These are phyloP conservation scores for Candida ipomoeae DNA, from an alignment of 805 yeast genomes.

Conservation along the genomic window DNA sequence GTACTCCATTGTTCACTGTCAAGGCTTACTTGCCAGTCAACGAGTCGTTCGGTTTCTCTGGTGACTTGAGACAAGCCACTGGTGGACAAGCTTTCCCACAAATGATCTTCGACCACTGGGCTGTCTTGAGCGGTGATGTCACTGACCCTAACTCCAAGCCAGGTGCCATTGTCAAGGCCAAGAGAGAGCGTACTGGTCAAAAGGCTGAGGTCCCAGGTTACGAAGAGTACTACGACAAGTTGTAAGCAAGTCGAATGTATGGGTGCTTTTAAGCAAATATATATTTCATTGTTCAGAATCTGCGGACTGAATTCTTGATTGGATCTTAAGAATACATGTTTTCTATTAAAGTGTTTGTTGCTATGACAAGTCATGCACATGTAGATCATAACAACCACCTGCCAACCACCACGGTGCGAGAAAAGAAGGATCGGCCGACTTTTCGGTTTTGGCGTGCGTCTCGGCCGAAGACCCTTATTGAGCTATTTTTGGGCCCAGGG, in stretches of 20 bases:
- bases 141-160: slow-evolving; percentile 71
- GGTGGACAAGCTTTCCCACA: slow-evolving; percentile 99
- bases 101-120: slow-evolving; percentile 99
- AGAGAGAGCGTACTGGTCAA: slow-evolving; percentile 95
- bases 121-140: slow-evolving; percentile 86
- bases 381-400: neutral
- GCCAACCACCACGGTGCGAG: neutral
- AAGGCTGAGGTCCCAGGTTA: slow-evolving; percentile 98
- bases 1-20: slow-evolving; percentile 99
- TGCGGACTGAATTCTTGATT: slow-evolving; percentile 9
- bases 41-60: slow-evolving; percentile 99
- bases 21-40: slow-evolving; percentile 99
- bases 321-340: slow-evolving; percentile 13
- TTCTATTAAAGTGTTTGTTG: neutral
- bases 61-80: slow-evolving; percentile 99
- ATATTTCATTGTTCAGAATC: slow-evolving; percentile 14
- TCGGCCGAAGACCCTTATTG: neutral
- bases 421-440: neutral
- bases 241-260: slow-evolving; percentile 40
- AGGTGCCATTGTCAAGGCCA: slow-evolving; percentile 53
- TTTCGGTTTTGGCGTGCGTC: neutral
- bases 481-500: neutral
- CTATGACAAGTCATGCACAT: neutral
- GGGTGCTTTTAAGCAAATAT: slow-evolving; percentile 9
- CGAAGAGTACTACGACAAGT: slow-evolving; percentile 97